Conservation (phyloP, 148 eudicot genomes). For the Chenopodium berlandieri region DNA sequence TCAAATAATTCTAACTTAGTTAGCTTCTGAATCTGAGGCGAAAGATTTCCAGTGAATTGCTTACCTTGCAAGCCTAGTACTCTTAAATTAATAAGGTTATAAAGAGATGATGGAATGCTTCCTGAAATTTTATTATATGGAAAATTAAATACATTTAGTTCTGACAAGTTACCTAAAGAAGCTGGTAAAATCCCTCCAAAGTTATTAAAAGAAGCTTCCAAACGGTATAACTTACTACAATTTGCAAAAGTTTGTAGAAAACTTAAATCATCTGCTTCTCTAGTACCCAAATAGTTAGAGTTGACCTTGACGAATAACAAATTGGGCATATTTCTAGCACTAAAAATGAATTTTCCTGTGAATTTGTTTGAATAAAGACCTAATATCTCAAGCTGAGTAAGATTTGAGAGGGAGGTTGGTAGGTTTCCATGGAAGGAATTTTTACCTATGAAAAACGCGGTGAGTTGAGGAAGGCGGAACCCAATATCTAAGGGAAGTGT, state of each 20-base stretch:
- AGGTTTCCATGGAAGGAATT: background rate
- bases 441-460: background rate
- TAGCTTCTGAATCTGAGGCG: constrained; percentile 11
- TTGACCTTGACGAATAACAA: background rate
- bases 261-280: constrained; percentile 6
- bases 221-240: background rate
- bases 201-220: background rate
- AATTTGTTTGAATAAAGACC: background rate
- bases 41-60: constrained; percentile 23
- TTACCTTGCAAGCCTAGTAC: background rate
- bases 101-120: constrained; percentile 18
- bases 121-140: constrained; percentile 16
- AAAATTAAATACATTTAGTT: background rate
- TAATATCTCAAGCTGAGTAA: background rate
- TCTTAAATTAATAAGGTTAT: constrained; percentile 18
- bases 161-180: constrained; percentile 24
- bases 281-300: background rate
- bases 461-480: background rate
- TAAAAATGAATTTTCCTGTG: constrained; percentile 7
- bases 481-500: background rate
- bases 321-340: constrained; percentile 10
- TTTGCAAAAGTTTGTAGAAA: constrained; percentile 3
- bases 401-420: background rate
- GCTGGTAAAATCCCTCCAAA: constrained; percentile 29
- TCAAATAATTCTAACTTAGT: background rate